Base-by-base conservation (phyloP, 2,329 filamentous ascomycete species). In the Colletotrichum shisoi region DNA sequence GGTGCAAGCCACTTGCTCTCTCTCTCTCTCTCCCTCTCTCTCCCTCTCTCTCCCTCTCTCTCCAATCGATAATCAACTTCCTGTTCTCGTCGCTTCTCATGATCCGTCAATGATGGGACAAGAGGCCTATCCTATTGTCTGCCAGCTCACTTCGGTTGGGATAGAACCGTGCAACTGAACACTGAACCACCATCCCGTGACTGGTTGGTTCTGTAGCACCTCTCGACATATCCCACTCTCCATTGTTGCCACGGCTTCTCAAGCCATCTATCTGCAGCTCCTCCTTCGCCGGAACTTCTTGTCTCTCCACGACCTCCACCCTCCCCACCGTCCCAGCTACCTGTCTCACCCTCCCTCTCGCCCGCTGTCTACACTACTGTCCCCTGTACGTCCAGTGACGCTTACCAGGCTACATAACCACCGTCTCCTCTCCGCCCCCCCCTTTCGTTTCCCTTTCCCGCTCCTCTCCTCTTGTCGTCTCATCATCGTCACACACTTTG, bases 311-410 rank as follows among this genome's bases (percentile, higher is more conserved):
- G 11, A 42, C 62, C 52, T 48, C 53, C 59, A 45, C 53, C 21
- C 39, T 37, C 46, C 69, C 46, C 37, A 53, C 52, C 62, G 53
- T 37, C 21, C 63, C 52, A 53, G 49, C 37, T 48, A 24, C 42
- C 17, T 56, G 64, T 68, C 65, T 67, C 57, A 69, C 68, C 57
- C 54, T 63, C 54, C 57, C 53, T 70, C 54, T 48, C 57, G 40
- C 57, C 67, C 52, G 34, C 37, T 56, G 31, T 46, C 44, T 42
- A 9, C 31, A 34, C 31, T 34, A 34, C 37, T 54, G 19, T 53
- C 37, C 44, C 45, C 40, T 37, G 51, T 42, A 11, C 52, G 39
- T 57, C 56, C 60, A 65, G 61, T 52, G 49, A 60, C 56, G 52
- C 52, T 58, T 37, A 24, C 31, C 54, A n/a, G 39, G 42, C 52